These are phyloP conservation scores for Ganoderma leucocontextum DNA, from an alignment of 1,284 basidiomycete genomes.

Conservation along the genomic window DNA sequence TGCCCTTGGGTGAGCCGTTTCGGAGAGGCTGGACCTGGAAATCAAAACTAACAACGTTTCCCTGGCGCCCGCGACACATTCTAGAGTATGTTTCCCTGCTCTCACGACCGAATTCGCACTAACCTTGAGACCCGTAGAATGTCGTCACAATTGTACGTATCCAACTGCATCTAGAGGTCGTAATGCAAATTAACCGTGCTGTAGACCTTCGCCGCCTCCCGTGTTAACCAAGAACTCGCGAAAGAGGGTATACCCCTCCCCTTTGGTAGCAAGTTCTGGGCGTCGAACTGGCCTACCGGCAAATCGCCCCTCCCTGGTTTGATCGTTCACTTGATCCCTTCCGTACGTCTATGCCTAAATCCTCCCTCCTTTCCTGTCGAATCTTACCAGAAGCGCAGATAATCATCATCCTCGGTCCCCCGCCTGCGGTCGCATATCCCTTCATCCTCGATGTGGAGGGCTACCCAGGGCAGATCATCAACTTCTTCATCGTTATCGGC, in stretches of 20 bases:
- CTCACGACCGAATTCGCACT: background rate
- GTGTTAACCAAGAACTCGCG: slow-evolving; percentile 46
- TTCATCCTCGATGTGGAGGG: slow-evolving; percentile 70
- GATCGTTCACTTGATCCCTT: slow-evolving; percentile 63
- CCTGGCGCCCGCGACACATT: background rate
- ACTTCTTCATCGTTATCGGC: slow-evolving; percentile 63
- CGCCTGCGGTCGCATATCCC: slow-evolving; percentile 72
- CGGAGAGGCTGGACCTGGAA: background rate
- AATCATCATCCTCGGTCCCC: slow-evolving; percentile 60
- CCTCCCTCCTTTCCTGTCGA: background rate
- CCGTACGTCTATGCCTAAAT: slow-evolving; percentile 52
- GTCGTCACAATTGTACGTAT: slow-evolving; percentile 41
- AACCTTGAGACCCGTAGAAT: slow-evolving; percentile 28
- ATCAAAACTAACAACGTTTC: background rate
- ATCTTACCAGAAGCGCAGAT: slow-evolving; percentile 45
- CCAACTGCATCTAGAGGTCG: background rate
- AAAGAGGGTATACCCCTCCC: slow-evolving; percentile 61
- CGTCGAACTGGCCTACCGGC: slow-evolving; percentile 71
- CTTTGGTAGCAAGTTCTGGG: slow-evolving; percentile 72
- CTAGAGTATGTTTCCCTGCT: slow-evolving; percentile 49
- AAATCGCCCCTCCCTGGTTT: slow-evolving; percentile 68
- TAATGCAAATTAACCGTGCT: background rate
- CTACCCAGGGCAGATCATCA: slow-evolving; percentile 65
- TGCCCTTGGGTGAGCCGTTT: slow-evolving; percentile 38
- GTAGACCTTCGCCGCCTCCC: slow-evolving; percentile 40